Evolutionary conservation across 2,329 filamentous ascomycete species (phyloP), one percentile per base, ranked within the genome.

Genomic region (Incumbomyces delicatus): DNA sequence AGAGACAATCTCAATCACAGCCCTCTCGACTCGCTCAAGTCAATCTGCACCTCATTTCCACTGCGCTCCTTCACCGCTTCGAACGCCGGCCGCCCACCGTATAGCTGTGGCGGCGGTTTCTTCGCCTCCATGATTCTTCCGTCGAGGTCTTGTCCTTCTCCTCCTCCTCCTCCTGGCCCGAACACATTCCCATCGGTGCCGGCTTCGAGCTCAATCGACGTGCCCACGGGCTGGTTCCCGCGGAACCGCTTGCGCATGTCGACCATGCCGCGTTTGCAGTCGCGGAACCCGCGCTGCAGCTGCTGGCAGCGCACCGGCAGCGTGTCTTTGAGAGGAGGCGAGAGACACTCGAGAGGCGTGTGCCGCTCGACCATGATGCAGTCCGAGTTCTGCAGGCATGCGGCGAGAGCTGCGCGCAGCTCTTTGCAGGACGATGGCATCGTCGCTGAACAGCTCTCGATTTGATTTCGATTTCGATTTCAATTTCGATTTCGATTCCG

Each of bases 211-310:
- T 82, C 74, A 61, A 80, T 74, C 58, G 80, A 73, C 55, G 83
- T 78, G 18, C 79, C 74, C 54, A 94, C 81, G 45, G 92, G 88
- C 64, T 87, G 80, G 71, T 96, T 96, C 49, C 92, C 92, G 47
- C 92, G 80, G 69, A 98, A 96, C 30, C 92, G 84, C 72, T 96
- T 96, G 65, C 92, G 86, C 92, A 98, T 98, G 66, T 98, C 92
- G 58, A 96, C 85, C 80, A 94, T 80, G 55, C 92, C 92, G 55
- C 90, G 85, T 68, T 94, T 94, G 77, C 92, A 98, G 63, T 95
- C 87, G 64, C 87, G 85, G 60, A 94, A 92, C 38, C 88, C 87
- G 65, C 87, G 89, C 65, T 90, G 87, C 50, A 98, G 77, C 67
- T 95, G 90, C 63, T 90, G 87, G 69, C 92, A 98, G 67, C 84